Base-by-base conservation (phyloP, 2,329 filamentous ascomycete species). In the Coniella vitis region DNA sequence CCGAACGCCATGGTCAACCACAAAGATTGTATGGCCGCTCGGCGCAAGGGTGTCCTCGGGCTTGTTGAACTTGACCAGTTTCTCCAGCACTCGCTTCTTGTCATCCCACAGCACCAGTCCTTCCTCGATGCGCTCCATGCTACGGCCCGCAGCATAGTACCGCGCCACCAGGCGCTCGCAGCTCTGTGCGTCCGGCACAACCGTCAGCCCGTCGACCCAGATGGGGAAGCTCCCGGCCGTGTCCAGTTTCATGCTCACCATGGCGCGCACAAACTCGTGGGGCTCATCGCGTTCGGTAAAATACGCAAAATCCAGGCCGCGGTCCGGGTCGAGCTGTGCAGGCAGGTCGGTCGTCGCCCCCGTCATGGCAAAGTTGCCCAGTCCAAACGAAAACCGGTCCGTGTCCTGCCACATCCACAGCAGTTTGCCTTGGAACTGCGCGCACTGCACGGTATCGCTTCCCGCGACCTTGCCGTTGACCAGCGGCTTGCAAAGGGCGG, bases 341-440 rank as follows among this genome's bases (percentile, higher is more conserved):
- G 51, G 44, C 14, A 53, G 13, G 16, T 53, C 48, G 2, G 51
- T 53, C 19, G 41, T 42, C 7, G 51, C 51, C 13, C 44, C 51
- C n/a, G 51, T 51, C 51, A 53, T 53, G 4, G 35, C 25, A 20
- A 53, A 53, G 20, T 53, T 53, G 4, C 51, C 51, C 12, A 53
- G 43, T 31, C 41, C 40, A 9, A 53, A 53, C 5, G 35, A 38
- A 40, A 53, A 31, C 37, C 44, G 51, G 7, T 53, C 51, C 7
- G 51, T 53, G 19, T 53, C 51, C n/a, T 53, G 51, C 51, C 51
- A 53, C 48, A 53, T 51, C 51, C 51, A 53, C 2, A 53, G 45
- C 10, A 53, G 41, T 17, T 45, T 53, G 2, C 34, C 45, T 14
- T 48, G 17, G 32, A 48, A 53, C 2, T 29, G 44, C 2, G 19